phyloP scores from a whole-genome alignment of 345 rosid species.

The Citrus maxima region DNA sequence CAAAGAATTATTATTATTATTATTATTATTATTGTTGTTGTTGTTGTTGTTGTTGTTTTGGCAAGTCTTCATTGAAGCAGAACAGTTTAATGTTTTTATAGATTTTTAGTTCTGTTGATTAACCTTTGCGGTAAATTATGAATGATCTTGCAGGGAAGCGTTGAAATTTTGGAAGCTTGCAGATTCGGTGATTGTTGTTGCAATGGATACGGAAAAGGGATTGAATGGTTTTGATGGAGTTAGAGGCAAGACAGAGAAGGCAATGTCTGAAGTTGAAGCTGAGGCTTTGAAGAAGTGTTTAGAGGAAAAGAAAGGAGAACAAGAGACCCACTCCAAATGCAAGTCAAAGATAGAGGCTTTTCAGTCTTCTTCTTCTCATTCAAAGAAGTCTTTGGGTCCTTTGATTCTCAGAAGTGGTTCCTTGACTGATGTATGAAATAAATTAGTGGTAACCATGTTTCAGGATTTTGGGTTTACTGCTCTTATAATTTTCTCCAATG shows the following conservation, averaged over 20 bases:
- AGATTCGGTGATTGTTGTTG: neutral
- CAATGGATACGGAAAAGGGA: conserved; percentile 24
- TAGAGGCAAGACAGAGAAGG: conserved; percentile 12
- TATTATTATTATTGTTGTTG: too few relatives aligned
- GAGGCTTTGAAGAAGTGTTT: conserved; percentile 34
- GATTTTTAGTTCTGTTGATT: neutral
- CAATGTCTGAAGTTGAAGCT: conserved; percentile 12
- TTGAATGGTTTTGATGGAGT: conserved; percentile 5
- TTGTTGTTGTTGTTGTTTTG: too few relatives aligned
- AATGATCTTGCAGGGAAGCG: neutral
- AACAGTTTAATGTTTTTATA: too few relatives aligned
- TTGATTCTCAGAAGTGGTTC: conserved; percentile 26
- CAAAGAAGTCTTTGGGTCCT: conserved; percentile 16
- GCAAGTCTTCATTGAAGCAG: too few relatives aligned
- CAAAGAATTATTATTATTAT: too few relatives aligned
- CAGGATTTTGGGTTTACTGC: neutral
- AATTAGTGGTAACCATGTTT: conserved; percentile 10
- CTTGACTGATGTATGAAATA: conserved; percentile 31
- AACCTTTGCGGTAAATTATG: neutral
- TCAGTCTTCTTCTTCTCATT: conserved; percentile 18
- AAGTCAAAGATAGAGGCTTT: conserved; percentile 36
- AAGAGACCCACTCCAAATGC: conserved; percentile 23
- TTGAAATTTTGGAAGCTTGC: neutral
- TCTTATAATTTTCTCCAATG: neutral
- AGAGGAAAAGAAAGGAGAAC: conserved; percentile 37